A percentile compares a stretch with the other conserved stretches of the same genome.
These are phyloP conservation scores for Lolium rigidum DNA, from an alignment of 176 grass and related monocot genomes.

Conservation along the genomic window DNA sequence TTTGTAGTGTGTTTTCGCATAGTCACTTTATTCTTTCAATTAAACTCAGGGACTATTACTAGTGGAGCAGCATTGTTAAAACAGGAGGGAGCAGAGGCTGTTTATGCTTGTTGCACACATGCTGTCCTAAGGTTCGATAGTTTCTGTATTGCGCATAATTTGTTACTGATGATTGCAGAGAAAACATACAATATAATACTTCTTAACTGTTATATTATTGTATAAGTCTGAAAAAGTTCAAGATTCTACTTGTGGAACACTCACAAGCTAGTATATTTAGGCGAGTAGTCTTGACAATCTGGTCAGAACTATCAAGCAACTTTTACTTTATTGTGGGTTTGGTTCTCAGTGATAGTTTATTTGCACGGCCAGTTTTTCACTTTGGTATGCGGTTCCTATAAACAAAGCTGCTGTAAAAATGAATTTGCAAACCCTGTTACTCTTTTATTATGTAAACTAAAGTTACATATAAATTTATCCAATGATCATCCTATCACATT, in stretches of 20 bases:
- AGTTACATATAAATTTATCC: background rate
- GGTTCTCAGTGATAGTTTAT: background rate
- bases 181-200: background rate
- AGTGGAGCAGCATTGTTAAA: conserved; percentile 86
- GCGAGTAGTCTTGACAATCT: background rate
- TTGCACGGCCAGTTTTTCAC: background rate
- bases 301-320: background rate
- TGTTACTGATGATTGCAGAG: background rate
- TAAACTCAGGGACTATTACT: conserved; percentile 74
- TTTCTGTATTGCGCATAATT: background rate
- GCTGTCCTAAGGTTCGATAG: conserved; percentile 91
- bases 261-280: background rate
- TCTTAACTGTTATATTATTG: background rate
- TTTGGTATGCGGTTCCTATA: background rate
- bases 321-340: background rate
- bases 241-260: conserved; percentile 7
- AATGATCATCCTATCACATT: background rate
- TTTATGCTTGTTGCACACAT: conserved; percentile 98
- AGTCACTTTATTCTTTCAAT: conserved; percentile 28
- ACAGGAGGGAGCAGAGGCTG: conserved; percentile 89
- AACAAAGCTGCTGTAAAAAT: background rate
- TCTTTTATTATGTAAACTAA: background rate
- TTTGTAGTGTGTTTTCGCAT: background rate
- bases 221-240: background rate
- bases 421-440: background rate